Conservation (phyloP, 176 grass and related monocot genomes). For the Musa schizocarpa region DNA sequence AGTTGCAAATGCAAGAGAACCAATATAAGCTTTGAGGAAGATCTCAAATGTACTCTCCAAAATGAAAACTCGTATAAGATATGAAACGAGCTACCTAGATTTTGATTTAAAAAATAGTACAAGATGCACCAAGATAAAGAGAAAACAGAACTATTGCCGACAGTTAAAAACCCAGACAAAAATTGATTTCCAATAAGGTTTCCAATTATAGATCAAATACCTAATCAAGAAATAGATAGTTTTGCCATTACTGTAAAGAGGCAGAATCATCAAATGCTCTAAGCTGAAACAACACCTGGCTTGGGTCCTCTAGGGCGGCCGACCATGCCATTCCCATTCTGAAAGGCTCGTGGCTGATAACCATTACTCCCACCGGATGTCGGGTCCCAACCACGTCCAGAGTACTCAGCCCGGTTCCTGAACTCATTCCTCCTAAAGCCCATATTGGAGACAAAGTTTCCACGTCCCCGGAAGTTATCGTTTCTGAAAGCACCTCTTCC, state of each 20-base stretch:
- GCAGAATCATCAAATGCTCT: background rate
- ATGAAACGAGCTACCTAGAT: background rate
- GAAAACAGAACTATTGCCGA: background rate
- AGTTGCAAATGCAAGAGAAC: background rate
- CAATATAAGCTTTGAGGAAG: background rate
- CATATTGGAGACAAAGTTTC: slow-evolving; percentile 2
- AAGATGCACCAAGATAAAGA: background rate
- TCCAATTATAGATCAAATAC: background rate
- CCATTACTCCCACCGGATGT: slow-evolving; percentile 7
- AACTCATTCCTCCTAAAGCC: slow-evolving; percentile 31
- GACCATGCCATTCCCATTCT: slow-evolving; percentile 25
- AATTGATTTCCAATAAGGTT: background rate
- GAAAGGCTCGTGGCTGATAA: slow-evolving; percentile 17
- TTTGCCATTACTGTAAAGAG: background rate
- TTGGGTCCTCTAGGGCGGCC: background rate
- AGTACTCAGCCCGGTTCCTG: slow-evolving; percentile 33
- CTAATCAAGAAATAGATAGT: background rate
- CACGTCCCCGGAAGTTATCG: slow-evolving; percentile 37
- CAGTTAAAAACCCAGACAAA: background rate
- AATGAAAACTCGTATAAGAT: background rate
- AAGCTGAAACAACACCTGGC: background rate
- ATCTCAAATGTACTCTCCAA: background rate
- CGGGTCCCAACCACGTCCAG: slow-evolving; percentile 26
- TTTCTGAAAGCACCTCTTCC: slow-evolving; percentile 38
- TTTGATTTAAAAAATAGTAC: background rate